A percentile compares a stretch with the other conserved stretches of the same genome.
Evolutionary conservation across 2,329 filamentous ascomycete genomes (phyloP).

Genomic region (Aspergillus pseudoglaucus): DNA sequence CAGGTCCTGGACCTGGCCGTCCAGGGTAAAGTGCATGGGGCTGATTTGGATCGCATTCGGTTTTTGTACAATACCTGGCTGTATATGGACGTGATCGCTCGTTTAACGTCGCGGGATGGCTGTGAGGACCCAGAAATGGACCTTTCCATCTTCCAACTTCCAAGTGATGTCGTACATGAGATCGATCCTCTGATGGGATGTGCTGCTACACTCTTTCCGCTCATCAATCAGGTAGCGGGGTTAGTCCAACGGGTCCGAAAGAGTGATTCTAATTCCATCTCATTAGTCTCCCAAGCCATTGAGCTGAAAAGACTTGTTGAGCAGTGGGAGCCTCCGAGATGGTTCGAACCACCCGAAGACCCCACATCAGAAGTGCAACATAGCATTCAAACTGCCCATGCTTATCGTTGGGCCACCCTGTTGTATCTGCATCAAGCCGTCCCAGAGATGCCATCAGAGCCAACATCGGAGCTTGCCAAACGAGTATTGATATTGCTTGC

Average conservation of each 20-base stretch:
- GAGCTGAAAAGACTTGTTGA: conserved; percentile 56
- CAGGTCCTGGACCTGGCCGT: conserved; percentile 47
- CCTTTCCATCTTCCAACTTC: conserved; percentile 33
- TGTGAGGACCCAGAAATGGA: conserved; percentile 47
- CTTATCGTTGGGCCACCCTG: conserved; percentile 61
- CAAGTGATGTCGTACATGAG: conserved; percentile 44
- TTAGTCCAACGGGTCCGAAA: conserved; percentile 58
- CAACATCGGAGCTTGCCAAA: conserved; percentile 54
- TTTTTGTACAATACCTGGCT: conserved; percentile 68
- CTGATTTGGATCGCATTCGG: conserved; percentile 50
- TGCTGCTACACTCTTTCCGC: conserved; percentile 59
- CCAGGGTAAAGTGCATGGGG: conserved; percentile 32
- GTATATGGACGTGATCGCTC: conserved; percentile 67
- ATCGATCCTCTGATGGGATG: conserved; percentile 69
- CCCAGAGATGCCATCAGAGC: conserved; percentile 58
- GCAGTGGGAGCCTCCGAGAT: conserved; percentile 53
- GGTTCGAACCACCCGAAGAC: conserved; percentile 58
- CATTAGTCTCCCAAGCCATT: conserved; percentile 56
- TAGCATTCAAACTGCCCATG: conserved; percentile 59
- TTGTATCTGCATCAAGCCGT: conserved; percentile 63
- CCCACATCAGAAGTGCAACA: conserved; percentile 57
- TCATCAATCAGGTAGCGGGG: conserved; percentile 60
- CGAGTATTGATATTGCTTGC: conserved; percentile 56
- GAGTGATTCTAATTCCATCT: conserved; percentile 49
- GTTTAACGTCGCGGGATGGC: conserved; percentile 57